phyloP scores from a whole-genome alignment of 768 basidiomycete species.

The Thelephora aurantiotincta region DNA sequence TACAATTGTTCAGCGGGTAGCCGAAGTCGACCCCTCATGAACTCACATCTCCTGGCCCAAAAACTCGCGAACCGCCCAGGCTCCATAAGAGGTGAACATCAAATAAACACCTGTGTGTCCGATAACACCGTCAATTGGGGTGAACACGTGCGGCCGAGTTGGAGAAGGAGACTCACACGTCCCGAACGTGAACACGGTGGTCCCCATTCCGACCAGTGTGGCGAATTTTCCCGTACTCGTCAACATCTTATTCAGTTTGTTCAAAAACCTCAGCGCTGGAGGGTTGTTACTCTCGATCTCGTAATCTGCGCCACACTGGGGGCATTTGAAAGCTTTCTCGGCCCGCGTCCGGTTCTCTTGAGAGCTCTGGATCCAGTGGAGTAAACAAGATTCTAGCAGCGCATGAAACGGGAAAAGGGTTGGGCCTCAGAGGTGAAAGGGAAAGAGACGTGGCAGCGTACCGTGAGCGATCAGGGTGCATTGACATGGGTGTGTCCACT shows the following conservation, averaged over 20 bases:
- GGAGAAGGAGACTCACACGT: conserved; percentile 32
- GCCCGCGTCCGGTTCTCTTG: conserved; percentile 40
- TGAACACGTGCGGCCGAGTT: conserved; percentile 5
- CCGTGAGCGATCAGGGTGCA: conserved; percentile 67
- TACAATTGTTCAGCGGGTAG: conserved; percentile 18
- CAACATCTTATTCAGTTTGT: conserved; percentile 34
- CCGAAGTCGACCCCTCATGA: conserved; percentile 15
- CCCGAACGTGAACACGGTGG: conserved; percentile 38
- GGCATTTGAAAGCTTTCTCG: conserved; percentile 61
- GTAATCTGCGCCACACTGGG: conserved; percentile 58
- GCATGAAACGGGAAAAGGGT: no score
- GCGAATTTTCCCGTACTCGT: conserved; percentile 38
- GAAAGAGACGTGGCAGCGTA: not conserved
- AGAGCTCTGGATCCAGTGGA: conserved; percentile 67
- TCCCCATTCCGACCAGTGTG: conserved; percentile 34
- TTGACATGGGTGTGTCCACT: conserved; percentile 71
- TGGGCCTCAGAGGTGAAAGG: no score
- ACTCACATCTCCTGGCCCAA: conserved; percentile 44
- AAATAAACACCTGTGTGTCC: conserved; percentile 27
- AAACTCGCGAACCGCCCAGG: conserved; percentile 55
- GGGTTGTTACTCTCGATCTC: conserved; percentile 57
- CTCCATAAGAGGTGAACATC: conserved; percentile 53
- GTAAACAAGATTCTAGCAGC: conserved; percentile 44
- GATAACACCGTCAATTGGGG: conserved; percentile 18
- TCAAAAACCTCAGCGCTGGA: conserved; percentile 30